Conservation (phyloP, 2,329 filamentous ascomycete genomes). For the Pseudopyrenochaeta lycopersici region DNA sequence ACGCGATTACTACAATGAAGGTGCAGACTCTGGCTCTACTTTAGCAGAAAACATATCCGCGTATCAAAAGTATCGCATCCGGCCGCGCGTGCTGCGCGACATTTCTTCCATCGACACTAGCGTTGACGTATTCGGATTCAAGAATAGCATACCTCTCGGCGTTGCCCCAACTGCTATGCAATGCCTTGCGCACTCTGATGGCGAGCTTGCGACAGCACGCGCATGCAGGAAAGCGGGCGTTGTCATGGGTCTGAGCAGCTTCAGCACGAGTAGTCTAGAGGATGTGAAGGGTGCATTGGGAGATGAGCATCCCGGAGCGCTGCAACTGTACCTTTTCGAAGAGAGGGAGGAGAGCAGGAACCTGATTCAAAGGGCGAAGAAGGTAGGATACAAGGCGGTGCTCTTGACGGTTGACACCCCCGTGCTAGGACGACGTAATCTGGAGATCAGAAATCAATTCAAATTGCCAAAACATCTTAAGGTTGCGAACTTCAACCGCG, state of each 20-base stretch:
- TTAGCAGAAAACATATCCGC: slow-evolving; percentile 37
- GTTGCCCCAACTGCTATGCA: slow-evolving; percentile 55
- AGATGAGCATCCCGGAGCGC: slow-evolving; percentile 38
- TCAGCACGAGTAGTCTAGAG: slow-evolving; percentile 53
- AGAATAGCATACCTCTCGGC: slow-evolving; percentile 50
- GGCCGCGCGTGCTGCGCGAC: slow-evolving; percentile 50
- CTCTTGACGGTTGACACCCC: slow-evolving; percentile 39
- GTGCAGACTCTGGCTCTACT: slow-evolving; percentile 31
- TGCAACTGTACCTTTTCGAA: slow-evolving; percentile 56
- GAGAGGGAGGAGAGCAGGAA: slow-evolving; percentile 25
- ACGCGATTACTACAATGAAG: slow-evolving; percentile 40
- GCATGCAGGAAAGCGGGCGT: slow-evolving; percentile 50
- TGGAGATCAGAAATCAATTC: slow-evolving; percentile 40
- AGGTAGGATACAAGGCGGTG: slow-evolving; percentile 35
- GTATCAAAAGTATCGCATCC: slow-evolving; percentile 43
- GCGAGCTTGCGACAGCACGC: slow-evolving; percentile 53
- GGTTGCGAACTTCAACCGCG: slow-evolving; percentile 28
- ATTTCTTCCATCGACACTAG: slow-evolving; percentile 50
- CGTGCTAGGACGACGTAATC: slow-evolving; percentile 27
- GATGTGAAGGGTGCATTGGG: slow-evolving; percentile 58
- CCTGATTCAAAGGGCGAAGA: slow-evolving; percentile 34
- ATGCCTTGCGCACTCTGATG: slow-evolving; percentile 54
- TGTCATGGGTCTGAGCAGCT: slow-evolving; percentile 49
- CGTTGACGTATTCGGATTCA: slow-evolving; percentile 27
- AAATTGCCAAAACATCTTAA: slow-evolving; percentile 30